Evolutionary conservation across 345 rosid genomes (phyloP).

Genomic region (Isatis tinctoria): DNA sequence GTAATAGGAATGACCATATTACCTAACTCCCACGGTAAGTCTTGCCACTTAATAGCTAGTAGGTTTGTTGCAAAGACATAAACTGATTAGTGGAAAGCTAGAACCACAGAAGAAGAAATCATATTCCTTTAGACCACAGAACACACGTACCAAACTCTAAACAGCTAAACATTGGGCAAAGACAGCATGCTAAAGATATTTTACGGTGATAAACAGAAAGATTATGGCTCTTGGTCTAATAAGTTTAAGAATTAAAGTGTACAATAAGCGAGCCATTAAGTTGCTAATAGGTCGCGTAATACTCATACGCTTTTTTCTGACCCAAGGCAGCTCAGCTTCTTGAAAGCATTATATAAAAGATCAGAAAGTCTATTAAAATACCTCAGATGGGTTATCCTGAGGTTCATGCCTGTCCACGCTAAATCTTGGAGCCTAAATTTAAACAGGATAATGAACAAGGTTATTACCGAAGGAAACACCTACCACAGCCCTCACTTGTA

Average conservation of each 20-base stretch:
- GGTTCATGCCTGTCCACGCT: slow-evolving; percentile 42
- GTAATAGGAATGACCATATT: background rate
- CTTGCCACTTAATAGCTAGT: background rate
- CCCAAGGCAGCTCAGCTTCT: background rate
- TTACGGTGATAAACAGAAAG: background rate
- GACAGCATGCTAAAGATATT: background rate
- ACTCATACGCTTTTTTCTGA: background rate
- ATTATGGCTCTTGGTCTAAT: background rate
- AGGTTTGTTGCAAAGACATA: background rate
- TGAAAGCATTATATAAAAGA: background rate
- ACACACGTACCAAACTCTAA: background rate
- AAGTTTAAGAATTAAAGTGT: background rate
- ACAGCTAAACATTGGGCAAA: background rate
- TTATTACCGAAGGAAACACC: background rate
- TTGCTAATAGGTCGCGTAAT: background rate
- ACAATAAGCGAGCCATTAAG: no score
- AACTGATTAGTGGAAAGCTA: background rate
- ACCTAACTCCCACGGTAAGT: background rate
- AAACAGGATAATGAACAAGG: slow-evolving; percentile 20
- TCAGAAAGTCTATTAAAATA: slow-evolving; percentile 16
- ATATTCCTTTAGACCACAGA: background rate
- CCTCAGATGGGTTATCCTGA: slow-evolving; percentile 60
- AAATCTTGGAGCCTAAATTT: slow-evolving; percentile 54
- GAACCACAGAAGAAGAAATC: background rate
- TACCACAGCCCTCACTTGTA: background rate